phyloP scores from a whole-genome alignment of 257 asterid species.

The Lavandula angustifolia region DNA sequence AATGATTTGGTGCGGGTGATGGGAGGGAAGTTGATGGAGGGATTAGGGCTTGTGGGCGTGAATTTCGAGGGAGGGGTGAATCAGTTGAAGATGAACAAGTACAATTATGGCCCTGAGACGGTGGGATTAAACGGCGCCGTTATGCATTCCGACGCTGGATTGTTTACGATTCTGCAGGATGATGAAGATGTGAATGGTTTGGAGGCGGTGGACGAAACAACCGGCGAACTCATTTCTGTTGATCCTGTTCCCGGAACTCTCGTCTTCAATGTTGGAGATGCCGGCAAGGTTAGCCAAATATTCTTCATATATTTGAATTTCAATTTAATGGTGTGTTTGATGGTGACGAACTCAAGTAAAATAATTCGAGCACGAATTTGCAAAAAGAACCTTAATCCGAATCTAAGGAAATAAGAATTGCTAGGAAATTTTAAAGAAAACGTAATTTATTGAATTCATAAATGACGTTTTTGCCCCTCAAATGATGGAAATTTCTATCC shows the following conservation, averaged over 20 bases:
- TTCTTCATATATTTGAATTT: too few relatives aligned
- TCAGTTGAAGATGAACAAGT: constrained; percentile 44
- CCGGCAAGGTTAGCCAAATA: constrained; percentile 30
- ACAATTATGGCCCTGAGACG: constrained; percentile 38
- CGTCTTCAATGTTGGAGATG: constrained; percentile 38
- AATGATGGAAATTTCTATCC: too few relatives aligned
- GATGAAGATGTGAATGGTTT: constrained; percentile 49
- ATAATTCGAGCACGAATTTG: too few relatives aligned
- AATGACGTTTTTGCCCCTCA: too few relatives aligned
- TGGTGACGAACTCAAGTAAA: too few relatives aligned
- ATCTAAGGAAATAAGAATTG: too few relatives aligned
- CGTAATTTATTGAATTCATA: too few relatives aligned
- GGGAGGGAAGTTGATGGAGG: constrained; percentile 45
- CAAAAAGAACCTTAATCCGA: too few relatives aligned
- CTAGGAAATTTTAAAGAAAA: too few relatives aligned
- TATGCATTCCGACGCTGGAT: constrained; percentile 53
- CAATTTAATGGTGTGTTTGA: too few relatives aligned
- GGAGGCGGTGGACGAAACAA: constrained; percentile 38
- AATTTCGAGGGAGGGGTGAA: constrained; percentile 34
- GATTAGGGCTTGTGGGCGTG: constrained; percentile 36
- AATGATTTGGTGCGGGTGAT: constrained; percentile 32
- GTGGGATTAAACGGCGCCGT: constrained; percentile 47
- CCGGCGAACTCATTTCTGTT: constrained; percentile 41
- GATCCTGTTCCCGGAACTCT: constrained; percentile 38
- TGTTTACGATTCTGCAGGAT: constrained; percentile 50